A percentile compares a stretch with the other conserved stretches of the same genome.
phyloP scores from a whole-genome alignment of 169 alveolate genomes.

The Blepharisma undulans region DNA sequence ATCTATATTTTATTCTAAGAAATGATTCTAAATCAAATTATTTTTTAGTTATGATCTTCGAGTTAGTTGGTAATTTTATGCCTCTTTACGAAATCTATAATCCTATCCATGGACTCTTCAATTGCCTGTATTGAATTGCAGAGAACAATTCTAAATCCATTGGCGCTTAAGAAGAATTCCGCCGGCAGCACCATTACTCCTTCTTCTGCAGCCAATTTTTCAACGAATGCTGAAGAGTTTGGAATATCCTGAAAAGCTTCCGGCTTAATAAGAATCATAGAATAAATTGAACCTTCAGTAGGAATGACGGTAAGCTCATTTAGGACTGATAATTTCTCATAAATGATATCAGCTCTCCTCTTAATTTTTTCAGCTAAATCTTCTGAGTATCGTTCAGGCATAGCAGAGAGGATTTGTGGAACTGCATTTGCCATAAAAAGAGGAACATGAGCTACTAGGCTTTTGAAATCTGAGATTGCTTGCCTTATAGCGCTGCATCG shows the following conservation, averaged over 20 bases:
- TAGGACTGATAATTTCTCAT: background rate
- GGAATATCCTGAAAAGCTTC: background rate
- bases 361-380: background rate
- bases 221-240: background rate
- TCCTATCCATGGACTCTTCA: slow-evolving; percentile 1
- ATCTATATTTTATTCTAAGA: no score
- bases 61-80: background rate
- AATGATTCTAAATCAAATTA: no score
- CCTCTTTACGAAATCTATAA: background rate
- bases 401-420: slow-evolving; percentile 35
- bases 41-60: no score
- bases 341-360: background rate
- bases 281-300: slow-evolving; percentile 22
- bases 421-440: slow-evolving; percentile 45
- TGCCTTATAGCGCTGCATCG: slow-evolving; percentile 12
- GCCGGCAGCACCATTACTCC: slow-evolving; percentile 11
- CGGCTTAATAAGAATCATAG: slow-evolving; percentile 19
- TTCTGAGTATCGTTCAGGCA: background rate
- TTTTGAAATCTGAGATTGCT: slow-evolving; percentile 33
- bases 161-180: background rate
- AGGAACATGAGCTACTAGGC: slow-evolving; percentile 40
- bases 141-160: slow-evolving; percentile 9
- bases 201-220: slow-evolving; percentile 11
- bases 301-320: background rate
- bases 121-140: background rate